Evolutionary conservation across 148 eudicot species (phyloP), one percentile per base, ranked within the genome.

Genomic region (Cornus controversa): DNA sequence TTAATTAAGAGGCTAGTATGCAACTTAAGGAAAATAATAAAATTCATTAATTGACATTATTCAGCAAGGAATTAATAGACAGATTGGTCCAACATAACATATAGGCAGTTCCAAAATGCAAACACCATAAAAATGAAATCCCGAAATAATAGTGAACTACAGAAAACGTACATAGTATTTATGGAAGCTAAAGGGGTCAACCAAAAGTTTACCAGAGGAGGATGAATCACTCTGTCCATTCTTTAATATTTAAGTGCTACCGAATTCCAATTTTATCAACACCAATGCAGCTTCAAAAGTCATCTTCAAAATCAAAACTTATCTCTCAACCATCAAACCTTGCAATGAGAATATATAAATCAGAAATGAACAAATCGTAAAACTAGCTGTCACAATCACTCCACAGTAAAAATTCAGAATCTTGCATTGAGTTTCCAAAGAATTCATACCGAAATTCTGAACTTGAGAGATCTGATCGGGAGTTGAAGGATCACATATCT

Each of bases 191-290:
- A 77, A 77, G 26, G 34, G 25, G 65, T 11, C 13, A 36, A 18
- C 66, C 20, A 66, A 76, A 22, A 75, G 69, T 75, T 83, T 82
- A 87, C 90, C 90, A 89, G 37, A 66, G 92, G 92, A 83, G 92
- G 92, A 71, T 89, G 92, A 85, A 85, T 81, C 86, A 81, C 65
- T 73, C 84, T 85, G 71, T 86, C 90, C 88, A 87, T 86, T 66
- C 57, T 45, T 77, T 72, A 78, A 63, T 22, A 15, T 50, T 24
- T 11, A 75, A 14, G 1, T 66, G 45, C 42, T 66, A 0, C 1
- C n/a, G 2, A 65, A 13, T 26, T 24, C 70, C 70, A 75, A 25
- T 11, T 36, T 42, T 45, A 75, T 66, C 31, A 37, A 78, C 87
- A 80, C 83, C 77, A 78, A 72, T 65, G 66, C 72, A 77, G 36